Conservation (phyloP, 345 rosid species). For the Excoecaria cochinchinensis region DNA sequence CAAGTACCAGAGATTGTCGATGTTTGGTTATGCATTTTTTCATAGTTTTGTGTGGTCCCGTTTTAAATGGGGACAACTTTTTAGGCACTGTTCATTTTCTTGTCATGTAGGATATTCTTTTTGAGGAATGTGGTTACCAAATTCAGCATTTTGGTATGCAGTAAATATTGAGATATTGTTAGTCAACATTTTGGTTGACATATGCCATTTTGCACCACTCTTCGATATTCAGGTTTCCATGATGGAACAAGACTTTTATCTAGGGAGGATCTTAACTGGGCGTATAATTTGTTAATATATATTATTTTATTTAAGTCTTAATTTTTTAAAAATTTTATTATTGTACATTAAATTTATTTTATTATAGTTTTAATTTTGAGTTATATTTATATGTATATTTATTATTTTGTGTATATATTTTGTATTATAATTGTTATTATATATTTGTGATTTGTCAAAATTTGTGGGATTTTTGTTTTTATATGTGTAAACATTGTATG, state of each 20-base stretch:
- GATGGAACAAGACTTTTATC: conserved; percentile 93
- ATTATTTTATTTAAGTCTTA: no score
- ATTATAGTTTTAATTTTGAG: no score
- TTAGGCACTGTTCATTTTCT: not conserved
- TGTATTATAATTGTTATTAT: no score
- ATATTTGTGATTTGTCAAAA: no score
- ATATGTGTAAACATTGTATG: no score
- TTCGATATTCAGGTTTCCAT: conserved; percentile 70
- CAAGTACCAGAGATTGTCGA: not conserved
- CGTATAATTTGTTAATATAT: no score
- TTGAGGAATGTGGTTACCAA: not conserved
- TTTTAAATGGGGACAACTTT: not conserved
- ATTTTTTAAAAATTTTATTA: no score
- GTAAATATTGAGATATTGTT: not conserved
- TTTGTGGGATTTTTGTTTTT: no score
- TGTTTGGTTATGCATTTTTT: not conserved
- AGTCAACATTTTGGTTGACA: not conserved
- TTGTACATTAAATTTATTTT: no score
- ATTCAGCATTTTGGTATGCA: not conserved
- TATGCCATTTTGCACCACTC: not conserved
- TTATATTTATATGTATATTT: no score
- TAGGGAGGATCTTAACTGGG: conserved; percentile 93
- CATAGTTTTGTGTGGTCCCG: not conserved
- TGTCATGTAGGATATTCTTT: not conserved
- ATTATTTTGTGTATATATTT: no score